Evolutionary conservation across 805 yeast species (phyloP).

Genomic region (Jamesozyma rosinii): DNA sequence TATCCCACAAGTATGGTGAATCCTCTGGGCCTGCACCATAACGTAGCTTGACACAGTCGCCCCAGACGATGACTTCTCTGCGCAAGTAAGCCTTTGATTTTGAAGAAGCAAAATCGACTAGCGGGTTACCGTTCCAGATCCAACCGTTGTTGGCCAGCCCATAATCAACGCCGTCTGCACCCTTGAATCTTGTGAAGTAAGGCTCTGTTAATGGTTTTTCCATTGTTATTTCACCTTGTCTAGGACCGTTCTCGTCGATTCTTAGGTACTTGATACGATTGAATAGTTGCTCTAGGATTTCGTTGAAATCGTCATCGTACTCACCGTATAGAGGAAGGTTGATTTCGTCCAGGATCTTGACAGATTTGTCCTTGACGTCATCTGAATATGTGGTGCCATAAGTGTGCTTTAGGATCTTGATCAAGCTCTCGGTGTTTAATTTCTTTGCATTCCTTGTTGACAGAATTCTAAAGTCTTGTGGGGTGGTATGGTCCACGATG

Average conservation of each 20-base stretch:
- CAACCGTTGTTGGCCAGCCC: constrained; percentile 93
- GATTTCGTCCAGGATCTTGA: constrained; percentile 59
- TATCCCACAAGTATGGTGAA: constrained; percentile 81
- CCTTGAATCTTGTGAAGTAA: constrained; percentile 68
- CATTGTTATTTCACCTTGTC: constrained; percentile 54
- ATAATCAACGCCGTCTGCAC: constrained; percentile 46
- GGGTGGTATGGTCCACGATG: constrained; percentile 35
- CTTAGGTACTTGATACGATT: constrained; percentile 72
- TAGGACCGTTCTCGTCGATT: constrained; percentile 75
- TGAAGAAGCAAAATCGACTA: constrained; percentile 83
- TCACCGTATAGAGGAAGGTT: constrained; percentile 62
- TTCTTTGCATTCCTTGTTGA: constrained; percentile 45
- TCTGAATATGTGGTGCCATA: constrained; percentile 31
- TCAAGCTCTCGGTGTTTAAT: constrained; percentile 43
- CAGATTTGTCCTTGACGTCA: constrained; percentile 29
- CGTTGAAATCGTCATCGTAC: constrained; percentile 64
- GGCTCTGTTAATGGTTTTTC: constrained; percentile 67
- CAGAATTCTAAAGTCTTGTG: constrained; percentile 35
- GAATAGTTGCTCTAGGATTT: constrained; percentile 58
- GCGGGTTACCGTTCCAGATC: constrained; percentile 96
- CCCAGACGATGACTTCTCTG: constrained; percentile 94
- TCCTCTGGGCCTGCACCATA: constrained; percentile 73
- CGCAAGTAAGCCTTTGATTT: constrained; percentile 73
- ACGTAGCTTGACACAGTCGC: constrained; percentile 89
- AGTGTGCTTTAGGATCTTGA: constrained; percentile 39